A percentile compares a stretch with the other conserved stretches of the same genome.
phyloP scores from a whole-genome alignment of 306 rosid genomes.

The Cucurbita argyrosperma region DNA sequence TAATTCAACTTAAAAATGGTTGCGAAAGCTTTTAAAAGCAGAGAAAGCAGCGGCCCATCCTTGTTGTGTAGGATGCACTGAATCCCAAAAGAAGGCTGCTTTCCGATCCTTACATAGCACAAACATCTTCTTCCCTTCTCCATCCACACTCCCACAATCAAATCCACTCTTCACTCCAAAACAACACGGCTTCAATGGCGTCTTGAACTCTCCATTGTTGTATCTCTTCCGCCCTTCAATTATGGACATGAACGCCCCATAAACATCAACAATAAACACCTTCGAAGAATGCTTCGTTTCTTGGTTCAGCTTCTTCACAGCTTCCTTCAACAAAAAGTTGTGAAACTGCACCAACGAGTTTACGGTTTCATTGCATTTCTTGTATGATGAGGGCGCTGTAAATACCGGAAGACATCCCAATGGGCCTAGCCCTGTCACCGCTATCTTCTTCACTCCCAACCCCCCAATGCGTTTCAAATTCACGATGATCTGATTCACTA shows the following conservation, averaged over 20 bases:
- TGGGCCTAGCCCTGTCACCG: constrained; percentile 11
- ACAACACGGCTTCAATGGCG: constrained; percentile 13
- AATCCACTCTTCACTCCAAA: not conserved
- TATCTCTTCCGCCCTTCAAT: not conserved
- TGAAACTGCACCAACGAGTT: constrained; percentile 7
- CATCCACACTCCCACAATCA: constrained; percentile 5
- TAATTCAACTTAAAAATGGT: too few relatives aligned
- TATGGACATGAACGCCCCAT: not conserved
- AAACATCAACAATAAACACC: constrained; percentile 13
- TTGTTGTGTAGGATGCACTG: constrained; percentile 5
- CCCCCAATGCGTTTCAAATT: constrained; percentile 14
- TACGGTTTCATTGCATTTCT: constrained; percentile 3
- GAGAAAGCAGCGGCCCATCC: constrained; percentile 11
- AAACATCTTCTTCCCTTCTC: constrained; percentile 1
- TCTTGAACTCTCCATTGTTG: not conserved
- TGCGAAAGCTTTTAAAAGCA: not conserved
- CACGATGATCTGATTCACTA: constrained; percentile 2
- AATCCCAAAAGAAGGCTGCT: constrained; percentile 15
- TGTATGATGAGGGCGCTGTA: constrained; percentile 12
- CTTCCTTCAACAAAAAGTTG: constrained; percentile 14
- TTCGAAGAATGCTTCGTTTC: not conserved
- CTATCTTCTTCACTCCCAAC: constrained; percentile 30
- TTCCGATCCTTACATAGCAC: not conserved
- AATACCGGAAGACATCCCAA: constrained; percentile 21
- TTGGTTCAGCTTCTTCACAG: constrained; percentile 12